Evolutionary conservation across 176 grass and related monocot species (phyloP).

Genomic region (Oryza punctata): DNA sequence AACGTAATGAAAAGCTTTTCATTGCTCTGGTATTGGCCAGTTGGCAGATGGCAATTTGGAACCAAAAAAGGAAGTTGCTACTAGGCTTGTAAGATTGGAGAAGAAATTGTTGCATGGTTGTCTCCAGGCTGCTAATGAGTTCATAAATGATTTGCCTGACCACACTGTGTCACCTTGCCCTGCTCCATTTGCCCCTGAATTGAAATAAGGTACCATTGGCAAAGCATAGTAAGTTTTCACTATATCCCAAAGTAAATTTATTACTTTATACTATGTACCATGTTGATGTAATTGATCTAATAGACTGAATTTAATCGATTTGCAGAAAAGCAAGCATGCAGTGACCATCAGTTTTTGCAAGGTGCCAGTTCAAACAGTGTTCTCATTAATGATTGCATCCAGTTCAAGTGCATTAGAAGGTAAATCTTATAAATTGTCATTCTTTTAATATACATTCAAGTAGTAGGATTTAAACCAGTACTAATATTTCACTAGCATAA

Average conservation of each 20-base stretch:
- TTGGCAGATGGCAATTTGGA: slow-evolving; percentile 77
- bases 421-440: slow-evolving; percentile 24
- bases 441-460: not conserved
- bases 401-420: slow-evolving; percentile 33
- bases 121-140: slow-evolving; percentile 65
- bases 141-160: slow-evolving; percentile 85
- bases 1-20: not conserved
- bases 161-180: slow-evolving; percentile 82
- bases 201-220: slow-evolving; percentile 68
- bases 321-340: not conserved
- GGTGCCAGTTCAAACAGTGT: slow-evolving; percentile 21
- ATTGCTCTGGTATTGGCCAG: slow-evolving; percentile 48
- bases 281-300: slow-evolving; percentile 9
- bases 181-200: slow-evolving; percentile 75
- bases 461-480: not conserved
- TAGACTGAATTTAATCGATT: not conserved
- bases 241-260: not conserved
- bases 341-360: slow-evolving; percentile 27
- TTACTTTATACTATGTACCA: slow-evolving; percentile 2
- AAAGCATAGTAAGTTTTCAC: slow-evolving; percentile 6
- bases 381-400: not conserved
- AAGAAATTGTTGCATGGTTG: slow-evolving; percentile 96
- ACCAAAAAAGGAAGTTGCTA: slow-evolving; percentile 88
- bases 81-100: slow-evolving; percentile 82
- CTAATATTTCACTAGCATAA: not conserved